Evolutionary conservation across 2,329 filamentous ascomycete genomes (phyloP), one percentile per base, ranked within the genome.

Genomic region (Ophiognomonia clavigignenti-juglandacearum): DNA sequence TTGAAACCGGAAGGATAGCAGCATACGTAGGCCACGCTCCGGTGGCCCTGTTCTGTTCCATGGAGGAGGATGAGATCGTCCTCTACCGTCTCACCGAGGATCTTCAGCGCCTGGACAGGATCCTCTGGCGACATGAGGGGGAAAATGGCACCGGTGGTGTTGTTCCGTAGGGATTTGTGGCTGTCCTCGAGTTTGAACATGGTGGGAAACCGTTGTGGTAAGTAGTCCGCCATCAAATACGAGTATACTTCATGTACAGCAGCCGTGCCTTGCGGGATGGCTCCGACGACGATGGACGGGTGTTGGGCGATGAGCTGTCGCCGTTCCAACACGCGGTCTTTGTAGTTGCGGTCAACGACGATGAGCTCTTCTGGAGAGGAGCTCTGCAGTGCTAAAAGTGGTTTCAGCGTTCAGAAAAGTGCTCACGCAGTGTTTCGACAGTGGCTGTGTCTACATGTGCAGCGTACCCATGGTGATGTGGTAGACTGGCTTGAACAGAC

Each of bases 391-490:
- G 65, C 74, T 77, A 49, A 5, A 9, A 26, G 22, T 14, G 38
- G 26, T 16, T 45, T 19, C 16, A 16, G 24, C 14, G 3, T 14
- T 34, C 19, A 8, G 5, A 24, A 16, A 5, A 13, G n/a, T 4
- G 3, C 2, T 19, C 4, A 24, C 27, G 26, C 54, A n/a, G n/a
- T n/a, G n/a, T n/a, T n/a, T n/a, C n/a, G n/a, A n/a, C n/a, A n/a
- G n/a, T n/a, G n/a, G n/a, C n/a, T n/a, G n/a, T n/a, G n/a, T n/a
- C n/a, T n/a, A n/a, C n/a, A n/a, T n/a, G n/a, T n/a, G n/a, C n/a
- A n/a, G n/a, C n/a, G n/a, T n/a, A 73, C 75, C 75, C 74, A 80
- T 78, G 0, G 72, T 76, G 49, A 78, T 77, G 53, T 78, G 63
- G 53, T 76, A 79, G 3, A 67, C 66, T 0, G 72, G 68, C 57